Conservation (phyloP, 805 yeast genomes). For the Candida ipomoeae region DNA sequence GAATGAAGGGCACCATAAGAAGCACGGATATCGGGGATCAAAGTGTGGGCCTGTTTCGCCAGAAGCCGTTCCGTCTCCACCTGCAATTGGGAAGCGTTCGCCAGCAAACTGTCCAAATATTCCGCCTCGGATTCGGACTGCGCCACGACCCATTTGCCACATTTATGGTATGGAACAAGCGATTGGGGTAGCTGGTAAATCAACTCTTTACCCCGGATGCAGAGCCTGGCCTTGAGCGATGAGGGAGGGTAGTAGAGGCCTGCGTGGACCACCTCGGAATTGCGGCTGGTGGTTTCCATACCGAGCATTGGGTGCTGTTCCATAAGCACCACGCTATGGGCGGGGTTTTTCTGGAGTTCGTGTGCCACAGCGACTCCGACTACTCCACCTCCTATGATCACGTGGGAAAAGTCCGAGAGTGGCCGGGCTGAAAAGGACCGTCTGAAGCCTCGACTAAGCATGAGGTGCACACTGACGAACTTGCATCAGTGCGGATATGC, state of each 20-base stretch:
- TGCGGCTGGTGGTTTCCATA: slow-evolving; percentile 80
- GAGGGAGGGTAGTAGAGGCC: slow-evolving; percentile 77
- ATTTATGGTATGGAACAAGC: slow-evolving; percentile 49
- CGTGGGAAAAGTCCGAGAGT: slow-evolving; percentile 58
- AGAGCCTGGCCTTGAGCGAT: slow-evolving; percentile 62
- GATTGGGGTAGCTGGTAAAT: slow-evolving; percentile 44
- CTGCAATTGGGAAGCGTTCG: slow-evolving; percentile 46
- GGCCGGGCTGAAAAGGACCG: slow-evolving; percentile 1
- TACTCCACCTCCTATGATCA: slow-evolving; percentile 78
- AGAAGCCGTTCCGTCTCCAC: slow-evolving; percentile 58
- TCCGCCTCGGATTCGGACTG: slow-evolving; percentile 63
- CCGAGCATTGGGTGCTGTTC: slow-evolving; percentile 69
- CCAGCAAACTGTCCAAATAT: slow-evolving; percentile 51
- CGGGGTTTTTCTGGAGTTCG: slow-evolving; percentile 45
- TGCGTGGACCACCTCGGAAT: slow-evolving; percentile 91
- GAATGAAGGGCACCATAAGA: slow-evolving; percentile 59
- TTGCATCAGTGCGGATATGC: too few relatives aligned
- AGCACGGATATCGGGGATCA: slow-evolving; percentile 69
- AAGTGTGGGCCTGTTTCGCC: slow-evolving; percentile 35
- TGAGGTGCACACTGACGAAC: not conserved
- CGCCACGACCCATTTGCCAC: slow-evolving; percentile 89
- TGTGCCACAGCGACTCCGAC: slow-evolving; percentile 83
- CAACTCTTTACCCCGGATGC: slow-evolving; percentile 69
- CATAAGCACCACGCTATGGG: slow-evolving; percentile 54
- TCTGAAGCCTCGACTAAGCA: slow-evolving; percentile 3